Base-by-base conservation (phyloP, 805 yeast species). In the Wickerhamiella kazuoi region DNA sequence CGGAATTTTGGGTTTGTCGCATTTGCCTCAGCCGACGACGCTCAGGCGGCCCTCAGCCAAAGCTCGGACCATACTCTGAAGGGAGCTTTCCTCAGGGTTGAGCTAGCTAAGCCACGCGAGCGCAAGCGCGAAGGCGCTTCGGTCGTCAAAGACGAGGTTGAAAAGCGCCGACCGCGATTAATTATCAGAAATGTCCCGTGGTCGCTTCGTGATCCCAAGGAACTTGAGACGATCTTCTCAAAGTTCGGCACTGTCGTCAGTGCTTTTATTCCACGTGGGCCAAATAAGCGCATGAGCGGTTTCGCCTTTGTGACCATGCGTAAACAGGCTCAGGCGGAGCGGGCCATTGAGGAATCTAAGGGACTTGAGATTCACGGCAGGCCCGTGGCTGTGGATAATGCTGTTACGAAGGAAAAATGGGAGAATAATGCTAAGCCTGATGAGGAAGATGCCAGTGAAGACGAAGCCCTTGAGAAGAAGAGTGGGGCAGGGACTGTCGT, bases 1-100 rank as follows among this genome's bases (percentile, higher is more conserved):
- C 71, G 86, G 56, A 97, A 98, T 2, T 90, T 86, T 60, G 98
- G 98, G 3, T 90, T 90, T 58, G 98, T 84, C 14, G 77, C 93
- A 29, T 90, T 90, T 57, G 72, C 80, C 2, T 60, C 70, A 36
- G 84, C 81, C 46, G 94, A 83, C 36, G 98, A 90, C 54, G 80
- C 95, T 0, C 55, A 69, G 31, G 62, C 69, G 35, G 96, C 96
- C 0, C 63, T 86, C 45, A 71, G 67, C 17, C 70, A 73, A 46
- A 64, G 87, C 14, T 74, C 75, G 55, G 76, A 68, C 52, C 51
- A 63, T 35, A 80, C 76, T 52, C 72, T 90, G 48, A 67, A 79
- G 42, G 74, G 71, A 21, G 69, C 76, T 46, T 47, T 74, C 11
- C 65, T 90, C 40, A 68, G 81, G 55, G 76, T 86, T 21, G 96